Conservation (phyloP, 169 alveolate species). For the Miamiensis avidus region DNA sequence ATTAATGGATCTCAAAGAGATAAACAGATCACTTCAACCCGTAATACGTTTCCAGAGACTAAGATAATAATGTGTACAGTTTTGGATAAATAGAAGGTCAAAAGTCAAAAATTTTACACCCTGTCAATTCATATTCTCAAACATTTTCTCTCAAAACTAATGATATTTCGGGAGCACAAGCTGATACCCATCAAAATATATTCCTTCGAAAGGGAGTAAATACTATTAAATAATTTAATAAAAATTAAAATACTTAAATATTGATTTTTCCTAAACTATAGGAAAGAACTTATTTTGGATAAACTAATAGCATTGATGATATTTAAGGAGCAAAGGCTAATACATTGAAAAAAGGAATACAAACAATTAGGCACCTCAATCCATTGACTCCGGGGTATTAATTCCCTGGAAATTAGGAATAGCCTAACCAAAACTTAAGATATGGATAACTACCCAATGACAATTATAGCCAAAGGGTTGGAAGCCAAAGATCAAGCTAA, state of each 20-base stretch:
- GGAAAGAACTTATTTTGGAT: neutral
- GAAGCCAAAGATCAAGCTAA: too few species aligned
- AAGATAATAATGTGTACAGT: too few species aligned
- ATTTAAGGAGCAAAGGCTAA: neutral
- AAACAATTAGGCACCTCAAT: neutral
- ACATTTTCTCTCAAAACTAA: neutral
- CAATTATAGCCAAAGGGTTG: neutral
- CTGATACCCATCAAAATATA: neutral
- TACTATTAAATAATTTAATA: too few species aligned
- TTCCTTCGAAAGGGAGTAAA: neutral
- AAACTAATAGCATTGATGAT: neutral
- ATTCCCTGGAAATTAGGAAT: neutral
- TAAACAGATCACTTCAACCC: neutral
- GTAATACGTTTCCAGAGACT: neutral
- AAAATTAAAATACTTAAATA: too few species aligned
- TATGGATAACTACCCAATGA: neutral
- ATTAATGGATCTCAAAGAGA: neutral
- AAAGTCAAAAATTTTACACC: neutral
- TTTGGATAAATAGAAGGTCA: neutral
- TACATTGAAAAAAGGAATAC: neutral
- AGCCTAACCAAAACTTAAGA: neutral
- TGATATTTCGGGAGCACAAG: neutral
- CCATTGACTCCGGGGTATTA: neutral
- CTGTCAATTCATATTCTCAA: neutral
- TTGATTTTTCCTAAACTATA: too few species aligned